Conservation (phyloP, 495 filamentous ascomycete species). For the Echria macrotheca region DNA sequence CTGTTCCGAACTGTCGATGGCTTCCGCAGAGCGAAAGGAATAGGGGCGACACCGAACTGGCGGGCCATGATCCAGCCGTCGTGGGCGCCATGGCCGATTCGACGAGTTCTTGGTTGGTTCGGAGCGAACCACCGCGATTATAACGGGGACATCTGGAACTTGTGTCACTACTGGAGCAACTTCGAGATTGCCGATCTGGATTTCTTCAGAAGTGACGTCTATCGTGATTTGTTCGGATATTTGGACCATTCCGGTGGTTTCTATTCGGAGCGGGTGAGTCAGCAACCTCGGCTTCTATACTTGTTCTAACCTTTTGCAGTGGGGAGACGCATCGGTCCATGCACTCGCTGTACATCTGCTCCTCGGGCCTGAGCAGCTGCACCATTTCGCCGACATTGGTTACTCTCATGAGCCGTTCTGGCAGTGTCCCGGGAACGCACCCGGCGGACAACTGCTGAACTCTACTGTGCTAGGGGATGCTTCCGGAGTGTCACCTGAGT, state of each 20-base stretch:
- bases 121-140: slow-evolving; percentile 31
- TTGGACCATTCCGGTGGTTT: slow-evolving; percentile 48
- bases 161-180: slow-evolving; percentile 56
- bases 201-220: slow-evolving; percentile 45
- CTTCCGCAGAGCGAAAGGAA: slow-evolving; percentile 29
- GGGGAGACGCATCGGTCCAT: slow-evolving; percentile 51
- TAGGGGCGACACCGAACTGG: slow-evolving; percentile 29
- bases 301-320: slow-evolving; percentile 21
- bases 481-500: background rate
- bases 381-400: slow-evolving; percentile 49
- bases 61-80: slow-evolving; percentile 33
- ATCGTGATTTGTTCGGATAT: slow-evolving; percentile 43
- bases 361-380: slow-evolving; percentile 40
- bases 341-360: slow-evolving; percentile 46
- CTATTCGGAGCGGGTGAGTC: slow-evolving; percentile 45
- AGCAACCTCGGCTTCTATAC: background rate
- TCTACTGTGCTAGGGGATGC: background rate
- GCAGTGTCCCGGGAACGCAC: slow-evolving; percentile 40
- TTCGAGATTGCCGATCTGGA: slow-evolving; percentile 53
- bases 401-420: slow-evolving; percentile 46
- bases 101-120: slow-evolving; percentile 29
- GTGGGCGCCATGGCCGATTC: slow-evolving; percentile 35
- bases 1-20: slow-evolving; percentile 43
- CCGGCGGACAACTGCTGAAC: slow-evolving; percentile 30
- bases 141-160: slow-evolving; percentile 41